Evolutionary conservation across 2,329 filamentous ascomycete species (phyloP).

Genomic region (Xylaria polymorpha): DNA sequence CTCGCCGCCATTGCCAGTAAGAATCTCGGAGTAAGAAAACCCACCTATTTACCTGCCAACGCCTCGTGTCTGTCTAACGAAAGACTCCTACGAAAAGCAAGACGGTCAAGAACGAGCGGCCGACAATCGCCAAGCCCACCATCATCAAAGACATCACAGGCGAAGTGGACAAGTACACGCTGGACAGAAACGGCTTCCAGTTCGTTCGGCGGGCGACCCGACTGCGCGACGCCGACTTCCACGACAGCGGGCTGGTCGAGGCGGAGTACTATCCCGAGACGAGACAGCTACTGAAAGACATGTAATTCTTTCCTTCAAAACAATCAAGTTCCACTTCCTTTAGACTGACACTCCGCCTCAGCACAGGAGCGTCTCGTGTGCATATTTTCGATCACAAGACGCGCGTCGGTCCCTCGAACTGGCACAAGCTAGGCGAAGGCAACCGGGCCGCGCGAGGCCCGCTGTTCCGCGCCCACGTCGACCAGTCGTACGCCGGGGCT

Average conservation of each 20-base stretch:
- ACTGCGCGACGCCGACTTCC: constrained; percentile 49
- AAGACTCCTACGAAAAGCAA: constrained; percentile 37
- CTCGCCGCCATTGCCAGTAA: constrained; percentile 45
- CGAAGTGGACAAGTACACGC: constrained; percentile 54
- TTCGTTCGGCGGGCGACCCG: constrained; percentile 49
- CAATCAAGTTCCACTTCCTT: not conserved
- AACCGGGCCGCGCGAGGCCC: constrained; percentile 57
- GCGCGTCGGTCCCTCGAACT: constrained; percentile 63
- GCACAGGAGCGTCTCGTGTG: constrained; percentile 69
- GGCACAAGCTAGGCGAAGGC: constrained; percentile 75
- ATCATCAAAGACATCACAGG: constrained; percentile 56
- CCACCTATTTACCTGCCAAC: too few species aligned
- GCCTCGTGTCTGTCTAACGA: constrained; percentile 7
- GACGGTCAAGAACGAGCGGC: constrained; percentile 57
- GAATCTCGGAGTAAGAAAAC: constrained; percentile 46
- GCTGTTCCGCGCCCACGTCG: constrained; percentile 48
- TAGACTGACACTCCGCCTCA: constrained; percentile 41
- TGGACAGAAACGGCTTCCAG: constrained; percentile 58
- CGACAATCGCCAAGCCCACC: constrained; percentile 55
- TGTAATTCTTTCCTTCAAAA: constrained; percentile 40
- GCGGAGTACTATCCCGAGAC: constrained; percentile 78
- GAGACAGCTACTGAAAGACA: constrained; percentile 71
- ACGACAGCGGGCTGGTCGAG: constrained; percentile 69
- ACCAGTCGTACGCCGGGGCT: constrained; percentile 57
- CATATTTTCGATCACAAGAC: constrained; percentile 81